Conservation (phyloP, 2,329 filamentous ascomycete genomes). For the Colletotrichum sp. region DNA sequence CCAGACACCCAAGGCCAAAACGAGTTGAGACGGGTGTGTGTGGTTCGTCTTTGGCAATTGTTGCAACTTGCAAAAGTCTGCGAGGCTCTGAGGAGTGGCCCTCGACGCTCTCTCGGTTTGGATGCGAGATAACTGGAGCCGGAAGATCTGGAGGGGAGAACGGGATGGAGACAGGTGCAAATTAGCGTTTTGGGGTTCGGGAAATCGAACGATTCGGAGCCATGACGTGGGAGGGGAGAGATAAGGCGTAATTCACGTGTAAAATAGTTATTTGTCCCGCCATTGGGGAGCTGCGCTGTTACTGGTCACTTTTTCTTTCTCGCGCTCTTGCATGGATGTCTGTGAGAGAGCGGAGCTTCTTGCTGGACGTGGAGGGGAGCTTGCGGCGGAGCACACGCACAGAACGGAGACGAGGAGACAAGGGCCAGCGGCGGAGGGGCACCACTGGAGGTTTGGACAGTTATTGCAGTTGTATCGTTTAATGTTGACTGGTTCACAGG, state of each 20-base stretch:
- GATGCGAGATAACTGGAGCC: background rate
- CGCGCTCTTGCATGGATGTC: background rate
- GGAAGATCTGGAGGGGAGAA: background rate
- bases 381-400: background rate
- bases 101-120: background rate
- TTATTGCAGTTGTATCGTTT: background rate
- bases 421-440: background rate
- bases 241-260: constrained; percentile 19
- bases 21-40: background rate
- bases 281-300: background rate
- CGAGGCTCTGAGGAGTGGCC: background rate
- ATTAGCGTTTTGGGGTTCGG: background rate
- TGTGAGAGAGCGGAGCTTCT: background rate
- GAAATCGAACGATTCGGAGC: constrained; percentile 1
- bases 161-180: background rate
- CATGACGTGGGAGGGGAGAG: constrained; percentile 12
- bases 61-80: background rate
- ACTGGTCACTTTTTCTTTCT: background rate
- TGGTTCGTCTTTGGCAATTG: accelerated
- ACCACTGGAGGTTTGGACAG: background rate
- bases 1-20: background rate
- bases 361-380: background rate
- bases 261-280: constrained; percentile 19
- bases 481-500: background rate
- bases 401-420: background rate